These are phyloP conservation scores for Candida coquimbonensis DNA, from an alignment of 805 yeast species.

Conservation along the genomic window DNA sequence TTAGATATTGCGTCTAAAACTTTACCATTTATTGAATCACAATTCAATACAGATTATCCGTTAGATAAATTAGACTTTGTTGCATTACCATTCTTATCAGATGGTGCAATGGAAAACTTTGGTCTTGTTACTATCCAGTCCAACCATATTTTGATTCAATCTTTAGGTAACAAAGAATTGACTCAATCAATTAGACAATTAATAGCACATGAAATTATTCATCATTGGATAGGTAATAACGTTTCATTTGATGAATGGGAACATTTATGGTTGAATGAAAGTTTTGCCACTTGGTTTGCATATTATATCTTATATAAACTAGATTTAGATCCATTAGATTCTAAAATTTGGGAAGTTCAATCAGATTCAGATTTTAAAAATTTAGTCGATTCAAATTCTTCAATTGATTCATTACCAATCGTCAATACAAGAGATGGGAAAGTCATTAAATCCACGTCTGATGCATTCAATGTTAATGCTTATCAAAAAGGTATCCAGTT, in stretches of 20 bases:
- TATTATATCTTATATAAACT: slow-evolving; percentile 33
- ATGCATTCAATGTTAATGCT: slow-evolving; percentile 42
- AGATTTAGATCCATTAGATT: slow-evolving; percentile 21
- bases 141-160: slow-evolving; percentile 38
- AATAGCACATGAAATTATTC: slow-evolving; percentile 66
- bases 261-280: slow-evolving; percentile 67
- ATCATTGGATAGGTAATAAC: slow-evolving; percentile 74
- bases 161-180: slow-evolving; percentile 20
- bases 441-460: slow-evolving; percentile 33
- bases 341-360: slow-evolving; percentile 28
- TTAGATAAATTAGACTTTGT: slow-evolving; percentile 59
- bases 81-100: slow-evolving; percentile 62
- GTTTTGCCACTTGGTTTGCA: slow-evolving; percentile 73
- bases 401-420: slow-evolving; percentile 10
- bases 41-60: slow-evolving; percentile 45
- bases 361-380: slow-evolving; percentile 25
- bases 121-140: slow-evolving; percentile 57
- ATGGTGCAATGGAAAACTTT: slow-evolving; percentile 80
- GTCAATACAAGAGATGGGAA: slow-evolving; percentile 15
- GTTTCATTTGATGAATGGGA: slow-evolving; percentile 64
- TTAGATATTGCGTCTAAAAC: slow-evolving; percentile 39
- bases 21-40: slow-evolving; percentile 40
- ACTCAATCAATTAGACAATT: slow-evolving; percentile 42
- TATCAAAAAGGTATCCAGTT: slow-evolving; percentile 57
- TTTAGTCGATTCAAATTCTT: slow-evolving; percentile 31